phyloP scores from a whole-genome alignment of 2,329 filamentous ascomycete genomes.

The Exophiala calicioides region DNA sequence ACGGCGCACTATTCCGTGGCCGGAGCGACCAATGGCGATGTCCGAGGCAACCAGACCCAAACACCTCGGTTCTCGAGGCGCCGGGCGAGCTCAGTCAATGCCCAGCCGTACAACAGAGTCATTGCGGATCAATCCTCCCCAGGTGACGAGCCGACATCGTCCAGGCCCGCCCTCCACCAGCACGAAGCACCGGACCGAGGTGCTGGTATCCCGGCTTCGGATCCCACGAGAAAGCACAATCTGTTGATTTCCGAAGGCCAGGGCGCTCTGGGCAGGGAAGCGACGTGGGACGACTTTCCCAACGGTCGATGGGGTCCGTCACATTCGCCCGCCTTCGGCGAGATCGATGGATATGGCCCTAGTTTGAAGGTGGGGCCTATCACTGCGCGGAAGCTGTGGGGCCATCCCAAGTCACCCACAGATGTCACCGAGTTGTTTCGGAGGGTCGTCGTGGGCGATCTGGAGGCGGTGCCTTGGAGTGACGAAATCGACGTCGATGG shows the following conservation, averaged over 20 bases:
- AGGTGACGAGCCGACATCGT: slow-evolving; percentile 10
- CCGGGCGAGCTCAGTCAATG: slow-evolving; percentile 76
- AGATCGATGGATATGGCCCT: slow-evolving; percentile 98
- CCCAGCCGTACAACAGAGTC: slow-evolving; percentile 82
- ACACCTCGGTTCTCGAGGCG: slow-evolving; percentile 46
- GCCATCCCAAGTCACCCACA: slow-evolving; percentile 65
- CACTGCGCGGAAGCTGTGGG: slow-evolving; percentile 83
- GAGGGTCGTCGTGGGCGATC: slow-evolving; percentile 74
- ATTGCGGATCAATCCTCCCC: slow-evolving; percentile 64
- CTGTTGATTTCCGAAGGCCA: slow-evolving; percentile 93
- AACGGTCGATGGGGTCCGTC: slow-evolving; percentile 96
- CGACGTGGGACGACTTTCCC: slow-evolving; percentile 98
- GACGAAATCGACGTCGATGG: slow-evolving; percentile 65
- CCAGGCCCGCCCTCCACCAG: slow-evolving; percentile 12
- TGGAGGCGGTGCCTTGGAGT: slow-evolving; percentile 87
- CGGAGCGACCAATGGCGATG: not conserved
- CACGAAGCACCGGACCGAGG: slow-evolving; percentile 73
- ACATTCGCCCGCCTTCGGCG: slow-evolving; percentile 87
- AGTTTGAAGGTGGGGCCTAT: slow-evolving; percentile 86
- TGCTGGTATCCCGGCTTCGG: slow-evolving; percentile 68
- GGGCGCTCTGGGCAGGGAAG: slow-evolving; percentile 83
- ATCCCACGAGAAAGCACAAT: slow-evolving; percentile 80
- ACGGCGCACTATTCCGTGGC: not conserved
- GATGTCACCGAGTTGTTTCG: slow-evolving; percentile 83
- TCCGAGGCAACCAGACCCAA: slow-evolving; percentile 1